phyloP scores from a whole-genome alignment of 345 rosid genomes.

The Cardamine chenopodiifolia region DNA sequence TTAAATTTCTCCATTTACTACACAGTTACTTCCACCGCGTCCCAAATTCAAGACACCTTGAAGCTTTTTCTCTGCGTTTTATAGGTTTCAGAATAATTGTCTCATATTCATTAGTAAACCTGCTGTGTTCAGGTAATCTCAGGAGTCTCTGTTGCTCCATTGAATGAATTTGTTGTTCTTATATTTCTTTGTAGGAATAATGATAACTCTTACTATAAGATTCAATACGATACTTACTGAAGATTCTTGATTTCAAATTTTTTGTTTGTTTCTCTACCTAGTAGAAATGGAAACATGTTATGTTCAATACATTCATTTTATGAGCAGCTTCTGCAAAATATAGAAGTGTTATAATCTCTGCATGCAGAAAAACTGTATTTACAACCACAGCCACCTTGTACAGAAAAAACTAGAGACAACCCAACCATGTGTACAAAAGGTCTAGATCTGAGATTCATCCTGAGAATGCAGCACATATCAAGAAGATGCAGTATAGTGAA shows the following conservation, averaged over 20 bases:
- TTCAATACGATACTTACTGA: background rate
- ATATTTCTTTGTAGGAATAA: conserved; percentile 15
- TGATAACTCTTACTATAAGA: background rate
- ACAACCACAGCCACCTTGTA: conserved; percentile 28
- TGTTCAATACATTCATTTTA: background rate
- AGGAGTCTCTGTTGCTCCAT: conserved; percentile 31
- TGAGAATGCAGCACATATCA: too few species aligned
- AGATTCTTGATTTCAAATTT: background rate
- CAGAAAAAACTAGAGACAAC: conserved; percentile 34
- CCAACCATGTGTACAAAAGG: conserved; percentile 38
- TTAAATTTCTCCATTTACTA: background rate
- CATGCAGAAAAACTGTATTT: background rate
- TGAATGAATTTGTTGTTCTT: conserved; percentile 6
- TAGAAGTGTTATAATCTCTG: background rate
- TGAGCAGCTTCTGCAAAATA: background rate
- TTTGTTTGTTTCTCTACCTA: background rate
- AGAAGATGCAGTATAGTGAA: background rate
- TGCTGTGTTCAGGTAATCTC: conserved; percentile 22
- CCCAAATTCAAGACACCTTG: conserved; percentile 42
- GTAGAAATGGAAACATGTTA: background rate
- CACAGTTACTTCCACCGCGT: conserved; percentile 39
- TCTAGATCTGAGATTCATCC: conserved; percentile 27
- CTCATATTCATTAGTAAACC: conserved; percentile 31
- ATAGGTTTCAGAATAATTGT: conserved; percentile 28
- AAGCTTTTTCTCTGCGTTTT: conserved; percentile 26